These are phyloP conservation scores for Schizothecium vesticola DNA, from an alignment of 495 filamentous ascomycete genomes.

Conservation along the genomic window DNA sequence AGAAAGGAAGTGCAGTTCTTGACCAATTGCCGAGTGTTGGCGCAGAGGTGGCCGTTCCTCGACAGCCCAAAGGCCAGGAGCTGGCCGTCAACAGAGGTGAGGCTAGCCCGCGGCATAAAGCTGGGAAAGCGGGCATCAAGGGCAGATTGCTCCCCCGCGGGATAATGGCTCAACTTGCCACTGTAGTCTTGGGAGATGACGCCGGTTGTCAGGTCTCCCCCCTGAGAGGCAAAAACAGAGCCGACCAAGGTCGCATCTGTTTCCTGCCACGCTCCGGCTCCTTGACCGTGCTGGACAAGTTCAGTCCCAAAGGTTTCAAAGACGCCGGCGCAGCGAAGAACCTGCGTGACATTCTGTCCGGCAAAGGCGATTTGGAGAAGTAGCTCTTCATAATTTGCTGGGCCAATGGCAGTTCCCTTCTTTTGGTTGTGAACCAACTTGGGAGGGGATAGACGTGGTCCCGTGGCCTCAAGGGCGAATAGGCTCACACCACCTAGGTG, in stretches of 20 bases:
- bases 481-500: constrained; percentile 57
- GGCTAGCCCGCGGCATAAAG: constrained; percentile 50
- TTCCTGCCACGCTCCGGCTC: constrained; percentile 5
- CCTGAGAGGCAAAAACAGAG: constrained; percentile 15
- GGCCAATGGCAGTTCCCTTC: constrained; percentile 13
- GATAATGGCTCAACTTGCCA: constrained; percentile 29
- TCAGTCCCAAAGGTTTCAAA: neutral
- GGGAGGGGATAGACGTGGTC: constrained; percentile 29
- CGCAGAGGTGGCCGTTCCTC: constrained; percentile 68
- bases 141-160: constrained; percentile 1
- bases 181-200: constrained; percentile 33
- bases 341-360: constrained; percentile 11
- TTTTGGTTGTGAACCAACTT: constrained; percentile 20
- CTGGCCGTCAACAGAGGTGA: constrained; percentile 33
- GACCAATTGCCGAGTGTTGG: constrained; percentile 64
- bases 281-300: constrained; percentile 9
- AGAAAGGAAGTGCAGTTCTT: constrained; percentile 90
- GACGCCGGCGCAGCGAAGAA: constrained; percentile 15
- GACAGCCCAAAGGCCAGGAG: constrained; percentile 59
- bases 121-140: constrained; percentile 30
- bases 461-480: constrained; percentile 58
- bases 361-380: constrained; percentile 27
- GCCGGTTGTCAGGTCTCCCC: constrained; percentile 4
- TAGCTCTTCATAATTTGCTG: constrained; percentile 13
- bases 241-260: constrained; percentile 11